Evolutionary conservation across 306 rosid genomes (phyloP).

Genomic region (Parietaria judaica): DNA sequence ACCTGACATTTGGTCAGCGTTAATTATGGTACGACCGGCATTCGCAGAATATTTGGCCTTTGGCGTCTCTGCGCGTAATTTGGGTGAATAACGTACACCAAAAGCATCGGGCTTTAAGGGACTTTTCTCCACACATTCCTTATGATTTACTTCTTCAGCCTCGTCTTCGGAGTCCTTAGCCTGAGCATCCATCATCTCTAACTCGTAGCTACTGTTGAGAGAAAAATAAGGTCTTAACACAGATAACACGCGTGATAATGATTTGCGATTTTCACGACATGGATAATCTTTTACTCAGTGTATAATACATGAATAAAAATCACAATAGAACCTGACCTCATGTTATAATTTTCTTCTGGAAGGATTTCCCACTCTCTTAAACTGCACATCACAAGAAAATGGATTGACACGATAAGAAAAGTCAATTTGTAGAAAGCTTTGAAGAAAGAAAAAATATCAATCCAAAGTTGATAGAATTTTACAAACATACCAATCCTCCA

Average conservation of each 20-base stretch:
- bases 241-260: constrained; percentile 2
- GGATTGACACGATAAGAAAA: constrained; percentile 4
- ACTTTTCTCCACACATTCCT: constrained; percentile 31
- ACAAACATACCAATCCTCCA: constrained; percentile 72
- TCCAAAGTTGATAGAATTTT: background rate
- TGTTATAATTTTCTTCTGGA: constrained; percentile 61
- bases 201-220: constrained; percentile 69
- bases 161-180: constrained; percentile 97
- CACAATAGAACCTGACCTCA: constrained; percentile 44
- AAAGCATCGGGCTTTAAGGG: constrained; percentile 34
- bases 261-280: background rate
- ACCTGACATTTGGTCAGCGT: constrained; percentile 1
- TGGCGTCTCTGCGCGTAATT: constrained; percentile 10
- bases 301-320: background rate
- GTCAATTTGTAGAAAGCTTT: constrained; percentile 11
- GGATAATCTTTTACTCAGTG: background rate
- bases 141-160: constrained; percentile 35
- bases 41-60: constrained; percentile 14
- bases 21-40: constrained; percentile 6
- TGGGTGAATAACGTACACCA: constrained; percentile 22
- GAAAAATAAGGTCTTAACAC: constrained; percentile 20
- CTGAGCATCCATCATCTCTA: constrained; percentile 60
- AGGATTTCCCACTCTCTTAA: constrained; percentile 69
- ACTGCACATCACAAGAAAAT: constrained; percentile 39
- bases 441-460: background rate